Percentiles rank a stretch among this genome's conserved stretches.
Evolutionary conservation across 148 eudicot species (phyloP).

Genomic region (Cornus suecica): DNA sequence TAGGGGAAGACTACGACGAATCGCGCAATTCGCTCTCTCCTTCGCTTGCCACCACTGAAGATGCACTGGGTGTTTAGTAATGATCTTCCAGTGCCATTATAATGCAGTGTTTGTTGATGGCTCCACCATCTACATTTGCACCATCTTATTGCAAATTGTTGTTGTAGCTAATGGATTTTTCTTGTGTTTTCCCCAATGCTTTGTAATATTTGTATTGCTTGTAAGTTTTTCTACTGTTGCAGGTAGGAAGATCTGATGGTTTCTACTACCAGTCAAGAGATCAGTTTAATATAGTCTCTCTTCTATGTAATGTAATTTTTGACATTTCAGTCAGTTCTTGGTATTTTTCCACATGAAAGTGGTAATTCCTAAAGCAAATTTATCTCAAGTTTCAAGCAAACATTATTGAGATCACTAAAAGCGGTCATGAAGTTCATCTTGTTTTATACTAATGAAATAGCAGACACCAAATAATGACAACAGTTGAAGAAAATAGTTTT

Average conservation of each 20-base stretch:
- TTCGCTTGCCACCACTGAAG: constrained; percentile 78
- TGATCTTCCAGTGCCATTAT: constrained; percentile 6
- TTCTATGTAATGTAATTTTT: constrained; percentile 9
- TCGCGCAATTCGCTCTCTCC: constrained; percentile 78
- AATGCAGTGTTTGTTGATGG: constrained; percentile 12
- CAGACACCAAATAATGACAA: too few species aligned
- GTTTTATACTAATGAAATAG: too few species aligned
- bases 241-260: background rate
- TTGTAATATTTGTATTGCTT: constrained; percentile 18
- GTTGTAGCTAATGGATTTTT: constrained; percentile 5
- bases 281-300: background rate
- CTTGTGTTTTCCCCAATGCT: background rate
- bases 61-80: constrained; percentile 34
- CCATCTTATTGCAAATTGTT: constrained; percentile 34
- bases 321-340: background rate
- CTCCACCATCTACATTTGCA: constrained; percentile 12
- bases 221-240: background rate
- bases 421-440: too few species aligned
- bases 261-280: background rate
- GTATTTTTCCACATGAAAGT: background rate
- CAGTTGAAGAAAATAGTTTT: too few species aligned
- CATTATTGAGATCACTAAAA: background rate
- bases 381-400: background rate
- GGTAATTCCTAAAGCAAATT: background rate
- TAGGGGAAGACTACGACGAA: constrained; percentile 89